Conservation (phyloP, 2,329 filamentous ascomycete genomes). For the Ceratocystis smalleyi region DNA sequence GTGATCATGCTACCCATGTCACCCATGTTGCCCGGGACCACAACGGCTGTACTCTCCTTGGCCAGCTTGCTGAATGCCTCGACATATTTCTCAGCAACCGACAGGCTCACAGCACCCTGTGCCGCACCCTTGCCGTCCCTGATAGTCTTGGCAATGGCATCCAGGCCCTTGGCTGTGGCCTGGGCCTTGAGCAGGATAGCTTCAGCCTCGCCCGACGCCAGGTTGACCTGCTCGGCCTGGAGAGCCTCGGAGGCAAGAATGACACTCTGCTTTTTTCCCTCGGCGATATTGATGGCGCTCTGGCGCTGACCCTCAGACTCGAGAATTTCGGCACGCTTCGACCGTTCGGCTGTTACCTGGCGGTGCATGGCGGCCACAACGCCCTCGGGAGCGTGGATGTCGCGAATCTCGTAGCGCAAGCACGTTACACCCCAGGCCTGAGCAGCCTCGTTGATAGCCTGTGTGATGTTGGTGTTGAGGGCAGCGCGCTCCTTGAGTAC, state of each 20-base stretch:
- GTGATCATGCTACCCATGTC: constrained; percentile 96
- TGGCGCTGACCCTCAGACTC: constrained; percentile 95
- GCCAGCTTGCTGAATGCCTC: constrained; percentile 85
- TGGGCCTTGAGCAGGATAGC: constrained; percentile 74
- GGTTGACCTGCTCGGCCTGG: constrained; percentile 82
- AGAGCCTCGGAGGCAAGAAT: constrained; percentile 90
- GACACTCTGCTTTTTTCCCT: constrained; percentile 91
- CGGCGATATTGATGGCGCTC: constrained; percentile 95
- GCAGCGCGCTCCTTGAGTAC: constrained; percentile 93
- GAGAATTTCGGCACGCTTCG: constrained; percentile 92
- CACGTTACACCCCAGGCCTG: constrained; percentile 95
- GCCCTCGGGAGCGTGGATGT: constrained; percentile 87
- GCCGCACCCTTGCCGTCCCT: constrained; percentile 57
- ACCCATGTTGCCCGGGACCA: constrained; percentile 91
- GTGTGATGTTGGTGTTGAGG: constrained; percentile 96
- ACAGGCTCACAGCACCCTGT: constrained; percentile 69
- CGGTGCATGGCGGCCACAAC: constrained; percentile 97
- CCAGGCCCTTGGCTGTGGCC: constrained; percentile 78
- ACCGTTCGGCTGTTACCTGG: constrained; percentile 91
- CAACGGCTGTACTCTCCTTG: constrained; percentile 86
- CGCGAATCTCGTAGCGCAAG: constrained; percentile 90
- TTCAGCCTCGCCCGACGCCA: constrained; percentile 81
- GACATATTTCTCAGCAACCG: constrained; percentile 93
- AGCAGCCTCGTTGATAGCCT: constrained; percentile 93
- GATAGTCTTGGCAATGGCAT: constrained; percentile 66